Percentiles rank a stretch among this genome's conserved stretches.
These are phyloP conservation scores for Puccinia coronata DNA, from an alignment of 1,284 basidiomycete genomes.

Conservation along the genomic window DNA sequence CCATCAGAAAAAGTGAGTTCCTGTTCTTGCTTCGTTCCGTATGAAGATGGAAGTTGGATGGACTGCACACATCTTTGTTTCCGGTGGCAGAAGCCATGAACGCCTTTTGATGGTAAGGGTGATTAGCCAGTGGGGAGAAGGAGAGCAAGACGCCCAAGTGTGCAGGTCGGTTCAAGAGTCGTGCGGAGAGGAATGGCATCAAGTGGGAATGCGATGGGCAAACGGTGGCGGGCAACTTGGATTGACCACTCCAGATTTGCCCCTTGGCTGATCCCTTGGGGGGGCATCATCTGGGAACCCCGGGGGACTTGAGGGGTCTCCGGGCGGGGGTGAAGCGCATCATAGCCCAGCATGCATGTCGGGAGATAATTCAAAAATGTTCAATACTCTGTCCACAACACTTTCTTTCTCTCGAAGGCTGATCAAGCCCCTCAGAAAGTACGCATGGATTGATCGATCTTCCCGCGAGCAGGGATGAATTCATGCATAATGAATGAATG, in stretches of 20 bases:
- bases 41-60: background rate
- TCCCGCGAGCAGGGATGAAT: too few species aligned
- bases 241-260: background rate
- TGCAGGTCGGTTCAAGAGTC: conserved; percentile 10
- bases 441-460: too few species aligned
- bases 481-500: too few species aligned
- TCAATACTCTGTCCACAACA: too few species aligned
- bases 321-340: too few species aligned
- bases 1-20: background rate
- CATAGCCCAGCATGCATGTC: too few species aligned
- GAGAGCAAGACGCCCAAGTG: conserved; percentile 9
- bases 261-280: background rate
- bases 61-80: background rate
- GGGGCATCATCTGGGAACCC: too few species aligned
- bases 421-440: too few species aligned
- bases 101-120: background rate
- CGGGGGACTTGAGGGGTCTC: too few species aligned
- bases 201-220: background rate
- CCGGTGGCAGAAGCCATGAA: conserved; percentile 17
- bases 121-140: background rate
- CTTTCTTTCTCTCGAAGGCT: too few species aligned
- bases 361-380: too few species aligned
- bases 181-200: conserved; percentile 7
- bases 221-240: background rate
- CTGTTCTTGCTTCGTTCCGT: background rate